Conservation (phyloP, 2,329 filamentous ascomycete genomes). For the Plenodomus biglobosus region DNA sequence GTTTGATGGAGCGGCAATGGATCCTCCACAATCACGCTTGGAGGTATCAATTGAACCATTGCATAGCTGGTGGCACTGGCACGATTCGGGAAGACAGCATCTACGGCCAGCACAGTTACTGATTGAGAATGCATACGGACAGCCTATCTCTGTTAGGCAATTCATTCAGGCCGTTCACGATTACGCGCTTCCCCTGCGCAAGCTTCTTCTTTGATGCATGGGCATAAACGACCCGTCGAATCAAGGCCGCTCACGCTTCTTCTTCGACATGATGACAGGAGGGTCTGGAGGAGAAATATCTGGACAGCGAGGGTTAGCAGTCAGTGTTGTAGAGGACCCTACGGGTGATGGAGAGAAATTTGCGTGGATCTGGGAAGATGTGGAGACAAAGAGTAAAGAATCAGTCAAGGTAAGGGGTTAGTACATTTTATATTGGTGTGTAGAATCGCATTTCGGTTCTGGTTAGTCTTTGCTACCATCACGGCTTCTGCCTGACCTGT, state of each 20-base stretch:
- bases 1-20: constrained; percentile 1
- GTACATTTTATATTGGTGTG: no score
- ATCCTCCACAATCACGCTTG: constrained; percentile 6
- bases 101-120: constrained; percentile 1
- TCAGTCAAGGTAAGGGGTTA: no score
- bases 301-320: not conserved
- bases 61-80: constrained; percentile 8
- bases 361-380: constrained; percentile 1
- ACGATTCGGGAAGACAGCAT: not conserved
- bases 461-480: no score
- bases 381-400: constrained; percentile 3
- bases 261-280: constrained; percentile 2
- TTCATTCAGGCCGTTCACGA: constrained; percentile 8
- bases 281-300: not conserved
- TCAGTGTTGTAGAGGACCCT: constrained; percentile 4
- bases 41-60: constrained; percentile 5
- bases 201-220: constrained; percentile 2
- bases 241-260: constrained; percentile 1
- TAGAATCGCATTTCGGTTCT: no score
- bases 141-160: constrained; percentile 9
- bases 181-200: constrained; percentile 7
- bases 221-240: constrained; percentile 1
- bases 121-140: constrained; percentile 8
- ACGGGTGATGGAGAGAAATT: constrained; percentile 3
- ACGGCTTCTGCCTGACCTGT: no score